These are phyloP conservation scores for Arxiozyma bovina DNA, from an alignment of 1,139 yeast genomes.

Conservation along the genomic window DNA sequence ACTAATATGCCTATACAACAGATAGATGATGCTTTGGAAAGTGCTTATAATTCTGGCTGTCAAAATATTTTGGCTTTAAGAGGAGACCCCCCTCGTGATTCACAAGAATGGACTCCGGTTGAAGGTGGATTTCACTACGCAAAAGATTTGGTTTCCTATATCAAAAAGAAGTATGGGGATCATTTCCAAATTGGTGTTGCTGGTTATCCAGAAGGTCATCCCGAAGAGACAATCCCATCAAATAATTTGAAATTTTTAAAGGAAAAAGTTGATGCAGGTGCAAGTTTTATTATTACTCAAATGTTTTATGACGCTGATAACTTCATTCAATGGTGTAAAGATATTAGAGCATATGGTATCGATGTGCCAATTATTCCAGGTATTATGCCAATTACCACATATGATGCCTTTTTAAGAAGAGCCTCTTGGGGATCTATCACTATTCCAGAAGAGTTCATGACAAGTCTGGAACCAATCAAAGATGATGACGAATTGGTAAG, in stretches of 20 bases:
- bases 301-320: slow-evolving; percentile 84
- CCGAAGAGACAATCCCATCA: slow-evolving; percentile 59
- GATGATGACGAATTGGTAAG: slow-evolving; percentile 87
- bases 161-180: slow-evolving; percentile 47
- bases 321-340: slow-evolving; percentile 72
- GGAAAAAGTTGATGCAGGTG: slow-evolving; percentile 89
- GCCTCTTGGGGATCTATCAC: slow-evolving; percentile 88
- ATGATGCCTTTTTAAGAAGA: slow-evolving; percentile 83
- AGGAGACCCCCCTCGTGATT: slow-evolving; percentile 76
- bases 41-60: slow-evolving; percentile 87
- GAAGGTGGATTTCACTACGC: slow-evolving; percentile 71
- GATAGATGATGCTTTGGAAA: slow-evolving; percentile 76
- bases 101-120: slow-evolving; percentile 36
- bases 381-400: slow-evolving; percentile 95
- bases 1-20: slow-evolving; percentile 82
- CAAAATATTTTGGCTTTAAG: slow-evolving; percentile 82
- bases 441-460: slow-evolving; percentile 67
- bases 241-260: slow-evolving; percentile 55
- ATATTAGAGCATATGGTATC: slow-evolving; percentile 67
- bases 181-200: slow-evolving; percentile 70
- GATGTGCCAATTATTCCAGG: slow-evolving; percentile 90
- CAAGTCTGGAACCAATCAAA: slow-evolving; percentile 68
- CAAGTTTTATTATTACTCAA: slow-evolving; percentile 86
- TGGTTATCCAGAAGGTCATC: slow-evolving; percentile 71
- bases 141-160: slow-evolving; percentile 50